Evolutionary conservation across 2,329 filamentous ascomycete species (phyloP), one percentile per base, ranked within the genome.

Genomic region (Colletotrichum zoysiae): DNA sequence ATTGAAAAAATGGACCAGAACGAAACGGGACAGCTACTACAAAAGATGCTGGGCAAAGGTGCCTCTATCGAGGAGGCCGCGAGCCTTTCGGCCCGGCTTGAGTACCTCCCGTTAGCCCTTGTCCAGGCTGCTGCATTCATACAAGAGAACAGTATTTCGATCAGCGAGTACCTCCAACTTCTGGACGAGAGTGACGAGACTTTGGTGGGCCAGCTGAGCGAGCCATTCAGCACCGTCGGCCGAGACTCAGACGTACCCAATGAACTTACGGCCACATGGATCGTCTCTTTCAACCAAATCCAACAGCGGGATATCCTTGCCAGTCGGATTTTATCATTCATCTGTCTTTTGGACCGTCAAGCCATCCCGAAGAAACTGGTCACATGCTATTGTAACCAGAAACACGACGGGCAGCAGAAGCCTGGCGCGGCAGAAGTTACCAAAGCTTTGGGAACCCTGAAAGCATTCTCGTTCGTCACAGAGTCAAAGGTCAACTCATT

Each of bases 301-400:
- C 78, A 77, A 8, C 62, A 73, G 1, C 67, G 74, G 20, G 65
- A 76, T n/a, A 76, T 68, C 3, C 77, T 78, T 1, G 84, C 85
- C 16, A 78, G 84, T 3, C 73, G 83, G 9, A 76, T 80, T 4
- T 59, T 82, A 1, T 82, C 79, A 0, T 77, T 86, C 8, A 82
- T 86, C 80, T 84, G 84, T 75, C 81, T 84, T 63, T 81, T 83
- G 0, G 73, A 80, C 4, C 42, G 48, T 11, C 77, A 77, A 6
- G 81, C 79, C 11, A 85, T 86, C 35, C 81, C 81, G 0, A 77
- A 80, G 38, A 74, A 46, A 18, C 66, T 82, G 26, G 64, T 85
- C 9, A 5, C 8, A 4, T 3, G 5, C 3, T 48, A 48, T n/a
- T 48, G n/a, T n/a, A 12, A 23, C 1, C 0, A 4, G 9, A n/a